phyloP scores from a whole-genome alignment of 1,284 basidiomycete species.

The Sphagnurus paluster region DNA sequence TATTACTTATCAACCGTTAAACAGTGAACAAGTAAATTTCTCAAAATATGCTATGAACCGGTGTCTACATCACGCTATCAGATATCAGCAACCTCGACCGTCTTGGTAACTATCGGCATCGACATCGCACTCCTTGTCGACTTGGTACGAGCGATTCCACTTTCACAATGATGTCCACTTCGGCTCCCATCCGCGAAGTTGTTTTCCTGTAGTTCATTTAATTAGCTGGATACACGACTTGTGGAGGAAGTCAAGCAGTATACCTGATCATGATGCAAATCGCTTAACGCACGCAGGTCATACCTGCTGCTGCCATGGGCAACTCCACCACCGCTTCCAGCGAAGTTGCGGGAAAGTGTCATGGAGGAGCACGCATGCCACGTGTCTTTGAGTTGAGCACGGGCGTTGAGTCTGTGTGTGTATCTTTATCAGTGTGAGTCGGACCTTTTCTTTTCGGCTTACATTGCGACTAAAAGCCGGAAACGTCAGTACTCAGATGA shows the following conservation, averaged over 20 bases:
- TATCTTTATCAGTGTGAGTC: neutral
- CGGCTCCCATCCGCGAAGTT: too few relatives aligned
- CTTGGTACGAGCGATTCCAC: too few relatives aligned
- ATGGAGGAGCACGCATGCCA: neutral
- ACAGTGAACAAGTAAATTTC: too few relatives aligned
- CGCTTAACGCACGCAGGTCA: constrained; percentile 10
- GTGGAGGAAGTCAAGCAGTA: too few relatives aligned
- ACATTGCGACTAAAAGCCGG: constrained; percentile 19
- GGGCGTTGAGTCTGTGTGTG: constrained; percentile 18
- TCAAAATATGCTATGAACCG: too few relatives aligned
- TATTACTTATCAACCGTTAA: too few relatives aligned
- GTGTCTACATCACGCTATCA: too few relatives aligned
- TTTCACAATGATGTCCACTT: too few relatives aligned
- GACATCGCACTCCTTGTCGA: neutral
- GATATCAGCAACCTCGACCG: constrained; percentile 13
- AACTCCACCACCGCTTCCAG: constrained; percentile 2
- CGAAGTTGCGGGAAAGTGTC: constrained; percentile 9
- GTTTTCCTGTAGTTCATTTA: too few relatives aligned
- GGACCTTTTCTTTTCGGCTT: too few relatives aligned
- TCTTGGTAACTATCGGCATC: constrained; percentile 13
- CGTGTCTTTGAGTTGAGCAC: constrained; percentile 15
- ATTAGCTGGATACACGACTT: too few relatives aligned
- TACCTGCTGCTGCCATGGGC: constrained; percentile 4
- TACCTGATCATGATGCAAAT: too few relatives aligned
- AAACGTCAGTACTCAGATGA: neutral